These are phyloP conservation scores for Cryptococcus depauperatus DNA, from an alignment of 1,284 basidiomycete species.

Conservation along the genomic window DNA sequence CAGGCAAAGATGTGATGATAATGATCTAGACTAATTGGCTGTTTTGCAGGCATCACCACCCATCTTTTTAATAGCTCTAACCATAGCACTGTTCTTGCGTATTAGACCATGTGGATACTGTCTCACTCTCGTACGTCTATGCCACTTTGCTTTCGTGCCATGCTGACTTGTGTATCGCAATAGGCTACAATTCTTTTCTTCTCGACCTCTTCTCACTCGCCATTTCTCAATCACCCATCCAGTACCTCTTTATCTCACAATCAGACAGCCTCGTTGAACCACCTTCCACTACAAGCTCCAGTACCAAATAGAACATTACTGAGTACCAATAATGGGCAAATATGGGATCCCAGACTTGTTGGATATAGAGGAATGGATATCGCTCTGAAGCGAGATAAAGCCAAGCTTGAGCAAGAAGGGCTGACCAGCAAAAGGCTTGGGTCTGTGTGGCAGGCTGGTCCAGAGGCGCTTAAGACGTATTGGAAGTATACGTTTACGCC, in stretches of 20 bases:
- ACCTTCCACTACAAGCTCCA: constrained; percentile 12
- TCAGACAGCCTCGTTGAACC: not conserved
- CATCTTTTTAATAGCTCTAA: constrained; percentile 22
- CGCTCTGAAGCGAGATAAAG: not conserved
- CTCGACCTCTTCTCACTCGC: constrained; percentile 34
- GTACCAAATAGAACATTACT: constrained; percentile 26
- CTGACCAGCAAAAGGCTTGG: not conserved
- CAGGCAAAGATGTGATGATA: no score
- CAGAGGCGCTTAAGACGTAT: not conserved
- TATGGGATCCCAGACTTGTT: constrained; percentile 30
- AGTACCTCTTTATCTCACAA: not conserved
- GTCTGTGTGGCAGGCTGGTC: not conserved
- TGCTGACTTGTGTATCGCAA: not conserved
- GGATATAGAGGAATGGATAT: constrained; percentile 16
- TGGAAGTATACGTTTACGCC: no score
- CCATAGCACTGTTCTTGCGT: constrained; percentile 20
- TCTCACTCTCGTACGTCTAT: constrained; percentile 23
- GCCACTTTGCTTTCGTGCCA: not conserved
- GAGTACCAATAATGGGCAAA: constrained; percentile 22
- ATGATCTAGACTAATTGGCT: no score
- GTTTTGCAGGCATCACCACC: constrained; percentile 32
- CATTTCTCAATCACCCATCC: constrained; percentile 20
- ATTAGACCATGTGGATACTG: constrained; percentile 35
- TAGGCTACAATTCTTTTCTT: constrained; percentile 34
- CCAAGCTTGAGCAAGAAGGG: not conserved